Evolutionary conservation across 148 eudicot species (phyloP).

Genomic region (Amaranthus hypochondriacus): DNA sequence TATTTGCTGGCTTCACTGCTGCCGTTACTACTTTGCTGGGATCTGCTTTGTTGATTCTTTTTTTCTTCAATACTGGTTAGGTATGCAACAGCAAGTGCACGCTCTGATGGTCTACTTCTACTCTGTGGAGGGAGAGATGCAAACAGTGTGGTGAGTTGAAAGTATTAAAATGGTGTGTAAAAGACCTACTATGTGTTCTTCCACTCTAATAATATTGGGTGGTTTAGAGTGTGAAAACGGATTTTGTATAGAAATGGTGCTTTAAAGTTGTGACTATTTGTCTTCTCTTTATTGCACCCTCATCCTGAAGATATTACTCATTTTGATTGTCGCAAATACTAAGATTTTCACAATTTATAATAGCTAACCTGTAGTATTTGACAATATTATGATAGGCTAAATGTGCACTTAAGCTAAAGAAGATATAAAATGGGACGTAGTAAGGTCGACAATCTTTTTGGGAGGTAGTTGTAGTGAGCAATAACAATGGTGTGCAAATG

Average conservation of each 20-base stretch:
- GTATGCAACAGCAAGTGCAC: slow-evolving; percentile 99
- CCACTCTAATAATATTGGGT: background rate
- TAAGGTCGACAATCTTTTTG: too few relatives aligned
- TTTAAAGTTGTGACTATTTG: background rate
- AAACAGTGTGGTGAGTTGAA: slow-evolving; percentile 79
- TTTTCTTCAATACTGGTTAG: slow-evolving; percentile 34
- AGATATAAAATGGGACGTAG: background rate
- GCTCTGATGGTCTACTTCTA: slow-evolving; percentile 95
- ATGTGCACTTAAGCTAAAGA: background rate
- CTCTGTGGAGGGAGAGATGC: slow-evolving; percentile 99
- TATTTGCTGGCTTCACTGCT: background rate
- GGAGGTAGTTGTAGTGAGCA: too few relatives aligned
- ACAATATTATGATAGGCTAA: background rate
- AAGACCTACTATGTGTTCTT: background rate
- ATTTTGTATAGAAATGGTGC: background rate
- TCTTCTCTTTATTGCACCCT: too few relatives aligned
- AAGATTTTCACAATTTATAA: background rate
- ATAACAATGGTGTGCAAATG: too few relatives aligned
- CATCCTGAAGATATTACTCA: background rate
- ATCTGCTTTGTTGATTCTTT: slow-evolving; percentile 11
- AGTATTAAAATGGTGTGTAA: background rate
- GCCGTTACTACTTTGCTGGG: background rate
- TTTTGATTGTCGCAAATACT: too few relatives aligned
- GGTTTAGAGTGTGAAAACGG: background rate
- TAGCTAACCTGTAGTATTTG: too few relatives aligned